Conservation (phyloP, 2,329 filamentous ascomycete species). For the Ophiostoma montium region DNA sequence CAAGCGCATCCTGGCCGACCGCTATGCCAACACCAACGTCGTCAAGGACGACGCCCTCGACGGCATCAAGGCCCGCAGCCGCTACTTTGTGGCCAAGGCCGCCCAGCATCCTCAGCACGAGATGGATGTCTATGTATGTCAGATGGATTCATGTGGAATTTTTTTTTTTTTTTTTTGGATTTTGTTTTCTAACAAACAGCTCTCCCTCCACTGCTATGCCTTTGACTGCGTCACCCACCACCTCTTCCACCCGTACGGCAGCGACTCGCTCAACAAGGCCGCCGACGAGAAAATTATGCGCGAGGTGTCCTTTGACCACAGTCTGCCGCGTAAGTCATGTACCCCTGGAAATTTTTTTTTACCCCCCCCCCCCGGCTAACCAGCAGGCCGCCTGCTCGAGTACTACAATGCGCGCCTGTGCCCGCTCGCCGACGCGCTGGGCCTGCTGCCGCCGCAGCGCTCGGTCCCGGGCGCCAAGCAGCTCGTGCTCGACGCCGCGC, state of each 20-base stretch:
- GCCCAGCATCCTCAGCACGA: constrained; percentile 26
- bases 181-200: constrained; percentile 27
- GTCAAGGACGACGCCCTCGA: constrained; percentile 38
- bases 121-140: constrained; percentile 28
- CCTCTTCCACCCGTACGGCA: constrained; percentile 52
- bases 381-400: constrained; percentile 36
- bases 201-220: constrained; percentile 48
- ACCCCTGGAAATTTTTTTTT: too few relatives aligned
- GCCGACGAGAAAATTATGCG: constrained; percentile 53
- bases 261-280: constrained; percentile 38
- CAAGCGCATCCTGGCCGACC: constrained; percentile 47
- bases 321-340: constrained; percentile 33
- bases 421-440: constrained; percentile 30
- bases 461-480: constrained; percentile 43
- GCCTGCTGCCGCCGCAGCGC: constrained; percentile 37
- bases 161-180: neutral
- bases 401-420: constrained; percentile 39
- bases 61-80: constrained; percentile 42
- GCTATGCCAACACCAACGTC: constrained; percentile 55
- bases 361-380: constrained; percentile 2
- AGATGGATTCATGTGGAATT: too few relatives aligned
- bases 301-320: constrained; percentile 52
- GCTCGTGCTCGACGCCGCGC: constrained; percentile 39
- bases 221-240: constrained; percentile 55
- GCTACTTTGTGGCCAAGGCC: constrained; percentile 40